Percentiles rank a stretch among this genome's conserved stretches.
phyloP scores from a whole-genome alignment of 202 grass and related monocot genomes.

The Panicum virgatum region DNA sequence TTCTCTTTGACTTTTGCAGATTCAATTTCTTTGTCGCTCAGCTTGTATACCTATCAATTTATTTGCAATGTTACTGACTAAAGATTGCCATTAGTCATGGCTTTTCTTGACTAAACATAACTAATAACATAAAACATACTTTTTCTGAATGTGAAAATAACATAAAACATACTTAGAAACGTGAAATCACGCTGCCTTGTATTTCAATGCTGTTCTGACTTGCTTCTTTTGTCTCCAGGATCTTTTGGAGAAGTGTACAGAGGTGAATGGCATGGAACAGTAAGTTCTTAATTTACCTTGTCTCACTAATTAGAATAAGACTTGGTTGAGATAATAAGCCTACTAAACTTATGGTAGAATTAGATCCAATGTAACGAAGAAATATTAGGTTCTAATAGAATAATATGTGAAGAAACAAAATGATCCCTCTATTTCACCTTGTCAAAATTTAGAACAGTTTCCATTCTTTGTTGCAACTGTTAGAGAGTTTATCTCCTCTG shows the following conservation, averaged over 20 bases:
- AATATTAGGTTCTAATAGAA: conserved; percentile 11
- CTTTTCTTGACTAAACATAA: conserved; percentile 19
- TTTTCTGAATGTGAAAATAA: too few species aligned
- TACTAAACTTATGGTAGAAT: conserved; percentile 28
- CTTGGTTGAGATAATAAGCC: neutral
- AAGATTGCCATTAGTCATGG: conserved; percentile 19
- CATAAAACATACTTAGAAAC: too few species aligned
- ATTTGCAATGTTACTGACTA: conserved; percentile 14
- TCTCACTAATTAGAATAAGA: conserved; percentile 5
- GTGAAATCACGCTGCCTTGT: conserved; percentile 1
- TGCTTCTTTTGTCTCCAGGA: conserved; percentile 53
- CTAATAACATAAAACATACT: conserved; percentile 7
- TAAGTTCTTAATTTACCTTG: conserved; percentile 53
- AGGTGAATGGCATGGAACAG: conserved; percentile 98
- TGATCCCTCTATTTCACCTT: neutral
- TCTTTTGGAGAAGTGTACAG: conserved; percentile 95
- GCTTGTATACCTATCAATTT: neutral
- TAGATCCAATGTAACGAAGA: neutral
- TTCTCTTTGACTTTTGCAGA: conserved; percentile 29
- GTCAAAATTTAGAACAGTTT: conserved; percentile 8
- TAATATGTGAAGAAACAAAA: too few species aligned
- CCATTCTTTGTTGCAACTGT: too few species aligned
- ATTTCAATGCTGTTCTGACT: conserved; percentile 34
- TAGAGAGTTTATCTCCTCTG: too few species aligned
- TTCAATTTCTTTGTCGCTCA: conserved; percentile 26